Evolutionary conservation across 1,284 basidiomycete species (phyloP), one percentile per base, ranked within the genome.

Genomic region (Leccinum pachyderme): DNA sequence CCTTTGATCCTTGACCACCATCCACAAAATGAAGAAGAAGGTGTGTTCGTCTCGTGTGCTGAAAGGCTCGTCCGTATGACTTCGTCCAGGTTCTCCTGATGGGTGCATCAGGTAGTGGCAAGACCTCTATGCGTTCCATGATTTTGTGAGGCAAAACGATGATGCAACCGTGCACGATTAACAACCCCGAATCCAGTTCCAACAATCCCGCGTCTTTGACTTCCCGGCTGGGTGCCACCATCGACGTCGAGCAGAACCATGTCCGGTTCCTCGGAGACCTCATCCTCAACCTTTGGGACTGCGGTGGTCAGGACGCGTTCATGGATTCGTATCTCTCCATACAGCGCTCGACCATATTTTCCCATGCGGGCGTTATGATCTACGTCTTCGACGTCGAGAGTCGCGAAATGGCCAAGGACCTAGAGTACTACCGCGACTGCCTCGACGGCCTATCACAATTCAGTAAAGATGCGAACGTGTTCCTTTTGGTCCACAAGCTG

Each of bases 81-180:
- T 51, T 33, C 59, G 22, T 58, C 37, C 62, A 91, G 90, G 92
- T 97, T 53, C 82, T 97, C 61, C 79, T 96, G 60, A 97, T 97
- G 94, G 94, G 94, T 63, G 93, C 93, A 66, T 95, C 92, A 25
- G 94, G 88, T 57, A 90, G 87, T 65, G 87, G 88, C 53, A 91
- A 90, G 80, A 98, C 97, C 12, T 98, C 95, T 7, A 99, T 99
- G 96, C 86, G 96, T 47, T 95, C 95, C 27, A 89, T 99, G 73
- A 98, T 99, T 68, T 99, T 99, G 93, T 95, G 73, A 75, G 91
- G 76, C 46, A 18, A 31, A 13, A 41, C 24, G 6, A 37, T 7
- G 25, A 24, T 24, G 7, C 32, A 6, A 18, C 32, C 13, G 11
- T 48, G 37, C 25, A 11, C 31, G 28, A 37, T 35, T 53, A 28